Percentiles rank a stretch among this genome's conserved stretches.
phyloP scores from a whole-genome alignment of 1,284 basidiomycete genomes.

The Puccinia horiana region DNA sequence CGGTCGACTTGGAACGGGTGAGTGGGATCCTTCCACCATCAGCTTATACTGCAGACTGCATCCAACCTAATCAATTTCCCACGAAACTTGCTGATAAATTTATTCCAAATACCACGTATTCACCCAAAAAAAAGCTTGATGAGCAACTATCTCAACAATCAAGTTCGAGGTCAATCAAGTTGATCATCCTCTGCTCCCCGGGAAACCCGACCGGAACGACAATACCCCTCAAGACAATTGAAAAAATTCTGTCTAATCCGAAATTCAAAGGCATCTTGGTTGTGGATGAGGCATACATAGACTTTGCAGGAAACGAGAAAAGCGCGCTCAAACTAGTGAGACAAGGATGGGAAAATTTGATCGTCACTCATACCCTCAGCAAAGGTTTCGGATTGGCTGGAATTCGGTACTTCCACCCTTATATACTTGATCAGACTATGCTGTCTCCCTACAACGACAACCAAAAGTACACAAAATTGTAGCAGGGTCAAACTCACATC shows the following conservation, averaged over 20 bases:
- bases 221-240: conserved; percentile 72
- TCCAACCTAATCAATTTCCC: background rate
- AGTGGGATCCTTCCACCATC: conserved; percentile 55
- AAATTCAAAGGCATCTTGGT: conserved; percentile 86
- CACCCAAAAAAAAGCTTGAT: conserved; percentile 24
- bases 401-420: conserved; percentile 69
- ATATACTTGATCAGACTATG: background rate
- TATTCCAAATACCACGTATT: background rate
- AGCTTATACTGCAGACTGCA: background rate
- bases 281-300: conserved; percentile 97
- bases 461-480: background rate
- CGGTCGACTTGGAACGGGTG: conserved; percentile 74
- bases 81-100: background rate
- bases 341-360: conserved; percentile 80
- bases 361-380: conserved; percentile 91
- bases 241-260: conserved; percentile 74
- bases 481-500: background rate
- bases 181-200: conserved; percentile 93
- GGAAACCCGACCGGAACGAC: conserved; percentile 95
- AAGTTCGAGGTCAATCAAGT: conserved; percentile 67
- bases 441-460: background rate
- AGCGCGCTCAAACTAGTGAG: conserved; percentile 70
- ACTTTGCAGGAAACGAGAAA: conserved; percentile 71
- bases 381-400: conserved; percentile 95
- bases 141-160: conserved; percentile 51